Conservation (phyloP, 148 eudicot genomes). For the Salicornia ramosissima region DNA sequence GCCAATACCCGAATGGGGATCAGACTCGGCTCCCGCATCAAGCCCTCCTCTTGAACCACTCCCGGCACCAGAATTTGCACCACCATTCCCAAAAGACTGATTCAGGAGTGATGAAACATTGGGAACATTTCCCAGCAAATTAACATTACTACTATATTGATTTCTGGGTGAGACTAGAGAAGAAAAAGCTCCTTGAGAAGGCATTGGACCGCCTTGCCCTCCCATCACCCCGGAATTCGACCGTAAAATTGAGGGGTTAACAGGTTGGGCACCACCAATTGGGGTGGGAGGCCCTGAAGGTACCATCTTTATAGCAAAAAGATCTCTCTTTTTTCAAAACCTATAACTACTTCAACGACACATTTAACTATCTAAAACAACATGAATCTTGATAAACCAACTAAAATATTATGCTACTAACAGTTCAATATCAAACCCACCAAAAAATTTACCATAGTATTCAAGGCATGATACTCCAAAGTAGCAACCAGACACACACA, state of each 20-base stretch:
- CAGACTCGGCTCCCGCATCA: constrained; percentile 64
- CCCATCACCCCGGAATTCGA: constrained; percentile 73
- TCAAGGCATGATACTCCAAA: constrained; percentile 31
- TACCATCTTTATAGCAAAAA: constrained; percentile 43
- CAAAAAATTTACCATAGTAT: constrained; percentile 19
- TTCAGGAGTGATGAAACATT: constrained; percentile 72
- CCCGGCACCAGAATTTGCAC: constrained; percentile 42
- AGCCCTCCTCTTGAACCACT: constrained; percentile 46
- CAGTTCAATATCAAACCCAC: constrained; percentile 12
- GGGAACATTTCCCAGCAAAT: constrained; percentile 69
- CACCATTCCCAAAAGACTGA: constrained; percentile 77
- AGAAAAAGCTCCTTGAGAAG: constrained; percentile 64
- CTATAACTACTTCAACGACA: constrained; percentile 16
- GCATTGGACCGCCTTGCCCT: constrained; percentile 67
- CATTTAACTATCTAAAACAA: constrained; percentile 27
- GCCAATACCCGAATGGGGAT: constrained; percentile 53
- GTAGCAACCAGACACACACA: constrained; percentile 22
- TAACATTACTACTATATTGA: constrained; percentile 62
- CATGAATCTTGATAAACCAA: constrained; percentile 21
- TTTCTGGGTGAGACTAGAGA: constrained; percentile 64
- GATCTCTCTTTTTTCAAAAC: constrained; percentile 14
- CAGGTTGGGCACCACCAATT: constrained; percentile 72
- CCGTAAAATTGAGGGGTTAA: constrained; percentile 61
- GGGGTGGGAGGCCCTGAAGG: constrained; percentile 87
- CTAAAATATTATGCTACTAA: constrained; percentile 11